phyloP scores from a whole-genome alignment of 2,329 filamentous ascomycete species.

The Aspergillus fumigatus region DNA sequence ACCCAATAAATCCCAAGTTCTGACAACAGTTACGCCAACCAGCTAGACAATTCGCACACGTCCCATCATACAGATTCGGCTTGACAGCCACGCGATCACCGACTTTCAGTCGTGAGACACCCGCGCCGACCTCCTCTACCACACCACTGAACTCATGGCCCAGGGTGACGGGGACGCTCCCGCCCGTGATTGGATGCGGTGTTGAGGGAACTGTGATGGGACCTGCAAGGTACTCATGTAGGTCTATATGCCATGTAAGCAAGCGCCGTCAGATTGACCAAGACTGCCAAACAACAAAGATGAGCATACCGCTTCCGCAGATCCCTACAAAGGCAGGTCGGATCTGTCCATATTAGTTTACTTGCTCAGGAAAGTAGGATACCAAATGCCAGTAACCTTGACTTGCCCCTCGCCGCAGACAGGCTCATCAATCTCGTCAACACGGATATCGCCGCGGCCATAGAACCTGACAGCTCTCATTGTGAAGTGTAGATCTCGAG shows the following conservation, averaged over 20 bases:
- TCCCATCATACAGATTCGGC: conserved; percentile 55
- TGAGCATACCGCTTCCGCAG: conserved; percentile 26
- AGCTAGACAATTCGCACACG: conserved; percentile 52
- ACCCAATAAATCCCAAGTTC: conserved; percentile 51
- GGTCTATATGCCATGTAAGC: conserved; percentile 27
- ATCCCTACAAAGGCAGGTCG: conserved; percentile 33
- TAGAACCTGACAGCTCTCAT: conserved; percentile 38
- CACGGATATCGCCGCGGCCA: conserved; percentile 30
- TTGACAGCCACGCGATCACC: conserved; percentile 58
- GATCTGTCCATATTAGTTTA: conserved; percentile 13
- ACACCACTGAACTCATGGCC: conserved; percentile 64
- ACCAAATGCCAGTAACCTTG: conserved; percentile 19
- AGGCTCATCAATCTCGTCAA: conserved; percentile 33
- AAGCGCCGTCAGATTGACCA: not conserved
- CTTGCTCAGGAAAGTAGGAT: not conserved
- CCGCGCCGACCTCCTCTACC: conserved; percentile 54
- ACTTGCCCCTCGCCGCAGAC: conserved; percentile 49
- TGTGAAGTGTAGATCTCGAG: not conserved
- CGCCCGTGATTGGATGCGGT: conserved; percentile 56
- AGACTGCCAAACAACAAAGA: not conserved
- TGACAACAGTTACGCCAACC: conserved; percentile 57
- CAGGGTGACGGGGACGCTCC: conserved; percentile 55
- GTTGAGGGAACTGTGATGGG: conserved; percentile 45
- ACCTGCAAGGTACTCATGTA: conserved; percentile 51
- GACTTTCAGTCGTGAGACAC: conserved; percentile 43